Evolutionary conservation across 2,329 filamentous ascomycete genomes (phyloP).

Genomic region (Neonectria hederae): DNA sequence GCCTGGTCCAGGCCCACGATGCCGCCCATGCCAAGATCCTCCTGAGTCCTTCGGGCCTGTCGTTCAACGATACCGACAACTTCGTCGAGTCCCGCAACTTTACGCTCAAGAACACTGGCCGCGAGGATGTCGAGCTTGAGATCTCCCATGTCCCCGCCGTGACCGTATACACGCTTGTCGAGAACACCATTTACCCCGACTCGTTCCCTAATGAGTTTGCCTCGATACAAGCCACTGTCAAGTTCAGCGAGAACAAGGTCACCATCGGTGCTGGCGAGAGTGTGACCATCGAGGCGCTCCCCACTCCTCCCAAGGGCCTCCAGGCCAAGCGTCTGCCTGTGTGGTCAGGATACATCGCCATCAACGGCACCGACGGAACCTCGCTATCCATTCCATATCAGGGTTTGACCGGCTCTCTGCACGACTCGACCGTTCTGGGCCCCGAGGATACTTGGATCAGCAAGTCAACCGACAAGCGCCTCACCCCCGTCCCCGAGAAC

Average conservation of each 20-base stretch:
- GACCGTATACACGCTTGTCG: slow-evolving; percentile 61
- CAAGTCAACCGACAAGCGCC: slow-evolving; percentile 47
- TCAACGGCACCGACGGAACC: slow-evolving; percentile 52
- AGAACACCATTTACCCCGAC: slow-evolving; percentile 48
- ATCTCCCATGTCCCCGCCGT: slow-evolving; percentile 60
- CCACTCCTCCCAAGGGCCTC: slow-evolving; percentile 51
- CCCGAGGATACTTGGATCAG: slow-evolving; percentile 41
- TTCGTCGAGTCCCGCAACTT: slow-evolving; percentile 61
- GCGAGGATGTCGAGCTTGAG: slow-evolving; percentile 59
- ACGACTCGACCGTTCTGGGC: slow-evolving; percentile 40
- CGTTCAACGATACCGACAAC: slow-evolving; percentile 72
- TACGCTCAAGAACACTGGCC: slow-evolving; percentile 64
- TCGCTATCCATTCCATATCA: slow-evolving; percentile 53
- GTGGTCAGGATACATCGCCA: slow-evolving; percentile 54
- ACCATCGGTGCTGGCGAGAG: slow-evolving; percentile 54
- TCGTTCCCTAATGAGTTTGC: slow-evolving; percentile 58
- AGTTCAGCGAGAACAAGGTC: slow-evolving; percentile 54
- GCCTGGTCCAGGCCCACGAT: slow-evolving; percentile 68
- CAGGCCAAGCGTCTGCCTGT: slow-evolving; percentile 50
- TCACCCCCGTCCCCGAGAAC: slow-evolving; percentile 44
- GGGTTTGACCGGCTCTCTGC: slow-evolving; percentile 50
- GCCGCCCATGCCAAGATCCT: slow-evolving; percentile 64
- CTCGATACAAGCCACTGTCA: slow-evolving; percentile 53
- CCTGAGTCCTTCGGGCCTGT: slow-evolving; percentile 64
- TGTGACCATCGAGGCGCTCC: slow-evolving; percentile 57